phyloP scores from a whole-genome alignment of 139 green algal species.

The Desmodesmus armatus region DNA sequence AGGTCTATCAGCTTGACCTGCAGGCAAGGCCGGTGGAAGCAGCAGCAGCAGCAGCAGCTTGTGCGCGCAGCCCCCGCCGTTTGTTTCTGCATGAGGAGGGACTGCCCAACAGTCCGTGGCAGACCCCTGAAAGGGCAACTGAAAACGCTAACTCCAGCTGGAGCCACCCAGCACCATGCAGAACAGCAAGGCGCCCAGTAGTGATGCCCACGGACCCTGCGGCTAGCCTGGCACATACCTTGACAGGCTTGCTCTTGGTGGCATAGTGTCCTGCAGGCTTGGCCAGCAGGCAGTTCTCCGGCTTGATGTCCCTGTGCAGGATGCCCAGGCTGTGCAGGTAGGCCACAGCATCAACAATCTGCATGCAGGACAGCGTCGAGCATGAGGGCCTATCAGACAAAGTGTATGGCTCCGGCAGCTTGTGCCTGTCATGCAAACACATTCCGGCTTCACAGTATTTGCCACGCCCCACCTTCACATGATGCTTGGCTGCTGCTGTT shows the following conservation, averaged over 20 bases:
- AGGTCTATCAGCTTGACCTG: slow-evolving; percentile 69
- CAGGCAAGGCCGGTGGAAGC: background rate
- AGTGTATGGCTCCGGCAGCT: background rate
- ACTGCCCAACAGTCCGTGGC: no score
- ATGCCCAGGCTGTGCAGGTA: slow-evolving; percentile 68
- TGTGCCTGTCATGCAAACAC: background rate
- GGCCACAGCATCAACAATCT: slow-evolving; percentile 53
- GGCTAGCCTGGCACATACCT: slow-evolving; percentile 24
- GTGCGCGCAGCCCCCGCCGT: no score
- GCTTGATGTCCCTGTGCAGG: slow-evolving; percentile 66
- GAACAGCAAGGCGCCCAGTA: background rate
- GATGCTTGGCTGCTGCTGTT: no score
- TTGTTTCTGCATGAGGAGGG: background rate
- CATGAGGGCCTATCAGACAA: background rate
- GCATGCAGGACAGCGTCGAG: background rate
- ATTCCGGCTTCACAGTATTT: no score
- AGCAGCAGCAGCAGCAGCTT: background rate
- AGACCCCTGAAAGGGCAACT: no score
- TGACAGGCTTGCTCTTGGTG: slow-evolving; percentile 25
- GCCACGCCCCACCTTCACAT: no score
- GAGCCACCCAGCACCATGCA: background rate
- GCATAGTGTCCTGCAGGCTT: slow-evolving; percentile 47
- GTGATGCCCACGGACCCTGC: background rate
- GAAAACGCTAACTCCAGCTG: no score
- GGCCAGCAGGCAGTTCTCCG: slow-evolving; percentile 63